These are phyloP conservation scores for Trichoderma polysporum DNA, from an alignment of 2,329 filamentous ascomycete genomes.

Conservation along the genomic window DNA sequence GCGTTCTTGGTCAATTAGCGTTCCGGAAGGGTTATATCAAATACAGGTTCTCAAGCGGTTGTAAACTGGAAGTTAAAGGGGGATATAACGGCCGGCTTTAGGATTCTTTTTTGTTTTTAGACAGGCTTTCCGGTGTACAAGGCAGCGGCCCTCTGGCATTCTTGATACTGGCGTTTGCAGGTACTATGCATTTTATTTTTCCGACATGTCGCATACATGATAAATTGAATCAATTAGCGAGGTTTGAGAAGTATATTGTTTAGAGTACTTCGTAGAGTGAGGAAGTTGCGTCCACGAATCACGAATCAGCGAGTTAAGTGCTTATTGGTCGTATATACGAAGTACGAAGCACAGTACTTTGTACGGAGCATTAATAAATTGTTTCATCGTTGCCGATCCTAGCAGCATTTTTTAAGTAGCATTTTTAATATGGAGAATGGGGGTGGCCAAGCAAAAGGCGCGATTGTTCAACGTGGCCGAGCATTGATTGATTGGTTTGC, in stretches of 20 bases:
- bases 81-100: background rate
- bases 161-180: background rate
- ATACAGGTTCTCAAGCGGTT: background rate
- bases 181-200: background rate
- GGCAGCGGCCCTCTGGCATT: background rate
- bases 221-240: background rate
- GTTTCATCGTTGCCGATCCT: background rate
- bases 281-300: background rate
- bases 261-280: background rate
- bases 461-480: background rate
- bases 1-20: conserved; percentile 40
- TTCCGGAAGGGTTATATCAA: background rate
- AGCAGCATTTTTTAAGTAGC: background rate
- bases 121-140: background rate
- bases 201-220: background rate
- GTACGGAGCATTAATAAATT: background rate
- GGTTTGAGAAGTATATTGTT: background rate
- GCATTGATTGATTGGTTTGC: background rate
- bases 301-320: background rate
- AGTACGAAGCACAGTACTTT: background rate
- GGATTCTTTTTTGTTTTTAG: background rate
- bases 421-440: background rate
- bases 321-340: background rate
- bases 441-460: conserved; percentile 6
- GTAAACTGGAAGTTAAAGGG: background rate